Evolutionary conservation across 208 protist species (phyloP).

Genomic region (Angomonas ambiguus): DNA sequence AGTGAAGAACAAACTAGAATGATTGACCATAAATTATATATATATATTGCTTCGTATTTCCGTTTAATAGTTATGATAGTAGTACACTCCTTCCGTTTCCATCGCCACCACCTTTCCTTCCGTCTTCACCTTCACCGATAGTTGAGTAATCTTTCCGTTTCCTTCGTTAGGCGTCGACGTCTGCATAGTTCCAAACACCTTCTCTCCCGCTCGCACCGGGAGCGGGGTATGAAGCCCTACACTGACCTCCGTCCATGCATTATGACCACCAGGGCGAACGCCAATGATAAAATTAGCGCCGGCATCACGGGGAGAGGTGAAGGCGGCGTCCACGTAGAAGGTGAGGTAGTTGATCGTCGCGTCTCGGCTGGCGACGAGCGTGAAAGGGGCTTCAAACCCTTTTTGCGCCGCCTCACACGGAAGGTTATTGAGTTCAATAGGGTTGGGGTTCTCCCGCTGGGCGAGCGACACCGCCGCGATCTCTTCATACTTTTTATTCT

Average conservation of each 20-base stretch:
- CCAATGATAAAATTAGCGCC: slow-evolving; percentile 87
- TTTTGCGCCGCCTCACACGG: slow-evolving; percentile 34
- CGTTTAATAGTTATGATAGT: slow-evolving; percentile 48
- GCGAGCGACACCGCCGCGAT: slow-evolving; percentile 22
- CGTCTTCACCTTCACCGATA: slow-evolving; percentile 67
- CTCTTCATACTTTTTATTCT: slow-evolving; percentile 33
- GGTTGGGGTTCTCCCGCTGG: slow-evolving; percentile 27
- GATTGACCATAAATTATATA: not conserved
- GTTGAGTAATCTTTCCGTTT: slow-evolving; percentile 47
- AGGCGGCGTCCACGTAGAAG: slow-evolving; percentile 79
- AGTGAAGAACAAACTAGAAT: no score
- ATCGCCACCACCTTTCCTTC: slow-evolving; percentile 50
- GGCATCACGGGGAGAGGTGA: slow-evolving; percentile 59
- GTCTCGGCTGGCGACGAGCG: slow-evolving; percentile 35
- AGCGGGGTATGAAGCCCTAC: slow-evolving; percentile 60
- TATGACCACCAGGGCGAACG: slow-evolving; percentile 66
- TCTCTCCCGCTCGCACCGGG: slow-evolving; percentile 67
- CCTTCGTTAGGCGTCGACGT: slow-evolving; percentile 38
- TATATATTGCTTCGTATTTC: not conserved
- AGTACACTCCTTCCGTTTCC: slow-evolving; percentile 61
- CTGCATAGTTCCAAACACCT: slow-evolving; percentile 46
- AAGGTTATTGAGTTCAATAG: slow-evolving; percentile 35
- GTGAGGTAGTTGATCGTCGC: slow-evolving; percentile 85
- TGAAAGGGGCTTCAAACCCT: slow-evolving; percentile 57
- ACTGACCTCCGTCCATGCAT: slow-evolving; percentile 82